Conservation (phyloP, 176 grass and related monocot genomes). For the Zea luxurians region DNA sequence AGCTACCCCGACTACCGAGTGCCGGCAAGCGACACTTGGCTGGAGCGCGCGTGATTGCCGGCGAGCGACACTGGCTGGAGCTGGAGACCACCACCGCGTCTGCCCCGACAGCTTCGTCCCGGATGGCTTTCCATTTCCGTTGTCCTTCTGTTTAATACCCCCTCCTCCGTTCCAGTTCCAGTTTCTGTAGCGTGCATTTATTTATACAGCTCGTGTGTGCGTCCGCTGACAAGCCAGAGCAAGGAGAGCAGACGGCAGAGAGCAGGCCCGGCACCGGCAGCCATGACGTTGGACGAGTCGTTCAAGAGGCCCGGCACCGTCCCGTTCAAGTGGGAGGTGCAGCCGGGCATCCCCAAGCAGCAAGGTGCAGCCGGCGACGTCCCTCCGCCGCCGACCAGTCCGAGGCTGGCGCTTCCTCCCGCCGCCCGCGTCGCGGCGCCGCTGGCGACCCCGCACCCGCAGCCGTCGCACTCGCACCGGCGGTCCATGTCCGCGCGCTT, state of each 20-base stretch:
- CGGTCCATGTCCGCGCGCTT: conserved; percentile 49
- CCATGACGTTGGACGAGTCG: conserved; percentile 39
- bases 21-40: too few relatives aligned
- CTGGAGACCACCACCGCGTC: too few relatives aligned
- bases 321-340: conserved; percentile 52
- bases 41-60: too few relatives aligned
- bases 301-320: conserved; percentile 42
- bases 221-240: too few relatives aligned
- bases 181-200: too few relatives aligned
- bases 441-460: not conserved
- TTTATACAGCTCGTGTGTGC: too few relatives aligned
- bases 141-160: too few relatives aligned
- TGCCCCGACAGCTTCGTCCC: too few relatives aligned
- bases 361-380: not conserved
- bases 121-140: too few relatives aligned
- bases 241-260: not conserved
- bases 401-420: conserved; percentile 33
- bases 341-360: conserved; percentile 46
- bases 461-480: conserved; percentile 29
- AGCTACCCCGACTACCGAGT: too few relatives aligned
- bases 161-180: too few relatives aligned
- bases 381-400: conserved; percentile 16
- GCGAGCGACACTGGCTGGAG: too few relatives aligned
- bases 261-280: not conserved
- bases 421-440: not conserved